phyloP scores from a whole-genome alignment of 2,329 filamentous ascomycete species.

The Pyrenophora graminea region DNA sequence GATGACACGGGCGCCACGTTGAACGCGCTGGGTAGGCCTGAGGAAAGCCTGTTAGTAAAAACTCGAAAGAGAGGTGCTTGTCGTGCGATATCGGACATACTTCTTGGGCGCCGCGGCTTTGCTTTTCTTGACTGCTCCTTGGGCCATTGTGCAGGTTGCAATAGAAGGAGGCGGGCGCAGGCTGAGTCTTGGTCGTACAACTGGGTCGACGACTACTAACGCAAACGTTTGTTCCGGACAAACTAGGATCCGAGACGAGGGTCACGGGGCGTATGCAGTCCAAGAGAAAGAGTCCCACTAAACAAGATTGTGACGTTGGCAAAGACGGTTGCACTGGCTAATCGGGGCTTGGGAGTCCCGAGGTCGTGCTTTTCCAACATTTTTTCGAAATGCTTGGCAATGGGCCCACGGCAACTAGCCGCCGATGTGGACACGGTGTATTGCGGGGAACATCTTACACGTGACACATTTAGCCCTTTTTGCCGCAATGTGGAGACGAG shows the following conservation, averaged over 20 bases:
- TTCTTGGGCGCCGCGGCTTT: conserved; percentile 45
- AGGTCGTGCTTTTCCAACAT: conserved; percentile 13
- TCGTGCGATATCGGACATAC: conserved; percentile 32
- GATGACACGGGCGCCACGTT: conserved; percentile 65
- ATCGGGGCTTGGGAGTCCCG: background rate
- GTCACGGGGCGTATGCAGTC: background rate
- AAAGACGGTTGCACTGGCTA: conserved; percentile 15
- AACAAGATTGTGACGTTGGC: background rate
- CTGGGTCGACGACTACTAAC: background rate
- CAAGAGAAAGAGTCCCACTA: conserved; percentile 1
- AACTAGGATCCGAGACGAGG: background rate
- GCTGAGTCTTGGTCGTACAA: background rate
- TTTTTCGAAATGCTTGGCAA: conserved; percentile 21
- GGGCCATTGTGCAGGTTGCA: conserved; percentile 47
- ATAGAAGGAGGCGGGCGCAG: conserved; percentile 1
- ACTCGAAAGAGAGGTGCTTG: background rate
- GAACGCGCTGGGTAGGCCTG: conserved; percentile 35
- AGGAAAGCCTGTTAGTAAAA: conserved; percentile 6
- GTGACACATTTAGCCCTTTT: conserved; percentile 33
- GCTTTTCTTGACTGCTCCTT: conserved; percentile 55
- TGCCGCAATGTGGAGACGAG: conserved; percentile 13
- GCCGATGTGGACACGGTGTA: conserved; percentile 7
- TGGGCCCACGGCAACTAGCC: conserved; percentile 9
- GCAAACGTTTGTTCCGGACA: background rate
- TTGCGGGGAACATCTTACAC: conserved; percentile 26